Conservation (phyloP, 192 early-diverging fungal genomes). For the Gamsiella multidivaricata region DNA sequence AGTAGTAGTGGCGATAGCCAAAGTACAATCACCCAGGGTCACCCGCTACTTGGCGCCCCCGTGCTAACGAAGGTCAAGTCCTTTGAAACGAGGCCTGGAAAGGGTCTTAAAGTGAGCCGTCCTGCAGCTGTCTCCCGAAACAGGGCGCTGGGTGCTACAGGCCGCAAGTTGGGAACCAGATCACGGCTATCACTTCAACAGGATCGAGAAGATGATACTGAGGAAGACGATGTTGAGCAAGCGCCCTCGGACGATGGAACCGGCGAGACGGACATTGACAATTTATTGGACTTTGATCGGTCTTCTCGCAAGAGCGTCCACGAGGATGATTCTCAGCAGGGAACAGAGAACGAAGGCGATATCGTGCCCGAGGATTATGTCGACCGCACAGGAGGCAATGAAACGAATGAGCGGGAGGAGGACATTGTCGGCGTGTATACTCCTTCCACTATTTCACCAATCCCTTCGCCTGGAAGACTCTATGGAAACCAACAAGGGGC, state of each 20-base stretch:
- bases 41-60: conserved; percentile 17
- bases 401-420: conserved; percentile 13
- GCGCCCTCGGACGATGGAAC: conserved; percentile 33
- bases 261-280: conserved; percentile 25
- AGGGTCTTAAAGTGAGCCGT: conserved; percentile 24
- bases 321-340: conserved; percentile 10
- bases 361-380: conserved; percentile 2
- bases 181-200: conserved; percentile 45
- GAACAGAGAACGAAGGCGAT: conserved; percentile 2
- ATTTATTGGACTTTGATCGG: conserved; percentile 27
- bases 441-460: conserved; percentile 51
- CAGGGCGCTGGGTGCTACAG: conserved; percentile 5
- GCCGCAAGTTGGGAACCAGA: conserved; percentile 23
- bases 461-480: conserved; percentile 42
- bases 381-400: neutral
- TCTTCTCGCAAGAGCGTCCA: conserved; percentile 22
- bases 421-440: conserved; percentile 28
- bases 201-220: conserved; percentile 26
- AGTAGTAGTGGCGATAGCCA: conserved; percentile 1
- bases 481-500: conserved; percentile 17
- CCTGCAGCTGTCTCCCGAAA: conserved; percentile 14
- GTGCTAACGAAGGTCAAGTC: conserved; percentile 22
- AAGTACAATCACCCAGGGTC: conserved; percentile 12
- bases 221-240: conserved; percentile 25
- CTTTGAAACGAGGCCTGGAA: conserved; percentile 22